Evolutionary conservation across 345 rosid genomes (phyloP).

Genomic region (Reutealis trisperma): DNA sequence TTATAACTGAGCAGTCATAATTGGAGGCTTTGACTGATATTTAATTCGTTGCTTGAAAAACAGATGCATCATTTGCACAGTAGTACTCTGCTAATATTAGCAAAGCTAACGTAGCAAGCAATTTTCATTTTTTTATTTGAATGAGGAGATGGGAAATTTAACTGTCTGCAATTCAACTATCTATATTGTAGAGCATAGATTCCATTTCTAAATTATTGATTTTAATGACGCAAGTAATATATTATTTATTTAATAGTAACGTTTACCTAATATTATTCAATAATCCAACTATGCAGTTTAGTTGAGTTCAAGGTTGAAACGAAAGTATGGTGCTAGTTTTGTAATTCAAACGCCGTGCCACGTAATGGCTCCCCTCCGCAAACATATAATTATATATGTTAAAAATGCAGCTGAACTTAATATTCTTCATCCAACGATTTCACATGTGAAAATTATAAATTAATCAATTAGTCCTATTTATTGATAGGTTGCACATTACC

Average conservation of each 20-base stretch:
- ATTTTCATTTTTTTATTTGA: no score
- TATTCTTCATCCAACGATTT: not conserved
- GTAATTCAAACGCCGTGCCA: not conserved
- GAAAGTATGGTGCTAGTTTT: not conserved
- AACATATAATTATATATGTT: not conserved
- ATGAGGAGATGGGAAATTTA: no score
- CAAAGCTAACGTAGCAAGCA: not conserved
- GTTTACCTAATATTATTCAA: not conserved
- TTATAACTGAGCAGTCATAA: not conserved
- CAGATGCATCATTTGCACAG: not conserved
- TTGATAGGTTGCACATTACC: not conserved
- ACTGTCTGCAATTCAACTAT: no score
- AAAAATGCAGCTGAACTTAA: not conserved
- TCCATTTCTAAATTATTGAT: no score
- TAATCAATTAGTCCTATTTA: not conserved
- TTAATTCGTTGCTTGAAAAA: not conserved
- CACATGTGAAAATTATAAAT: not conserved
- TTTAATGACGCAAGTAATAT: no score
- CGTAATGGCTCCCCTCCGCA: not conserved
- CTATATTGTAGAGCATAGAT: no score
- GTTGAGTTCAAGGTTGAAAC: not conserved
- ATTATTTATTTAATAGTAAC: no score
- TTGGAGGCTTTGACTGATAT: conserved; percentile 1
- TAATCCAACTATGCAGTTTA: not conserved
- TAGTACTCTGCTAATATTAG: no score